Evolutionary conservation across 371 early-diverging fungal species (phyloP), one percentile per base, ranked within the genome.

Genomic region (Parasitella parasitica): DNA sequence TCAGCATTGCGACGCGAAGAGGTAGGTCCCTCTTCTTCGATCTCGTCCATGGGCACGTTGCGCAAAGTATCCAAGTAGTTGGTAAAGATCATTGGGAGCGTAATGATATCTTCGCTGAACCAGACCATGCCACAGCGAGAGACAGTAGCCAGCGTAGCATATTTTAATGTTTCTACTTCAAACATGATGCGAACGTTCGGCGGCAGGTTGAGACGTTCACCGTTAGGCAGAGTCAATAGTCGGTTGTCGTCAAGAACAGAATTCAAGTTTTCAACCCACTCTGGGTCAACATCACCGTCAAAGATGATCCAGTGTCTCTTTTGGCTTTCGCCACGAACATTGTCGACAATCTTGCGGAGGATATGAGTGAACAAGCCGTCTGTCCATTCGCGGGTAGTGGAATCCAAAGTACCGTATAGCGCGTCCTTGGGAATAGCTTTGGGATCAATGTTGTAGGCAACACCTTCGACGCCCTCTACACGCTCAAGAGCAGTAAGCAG

Each of bases 211-310:
- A 99, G 83, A 64, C 99, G 95, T 85, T 99, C 99, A 67, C 99
- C 99, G 71, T 98, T 99, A 12, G 97, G 98, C 64, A 99, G 70
- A 2, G 99, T 99, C 59, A 99, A 78, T 57, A 97, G 75, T 64
- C 91, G 90, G 80, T 99, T 98, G 80, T 99, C 99, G 67, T 98
- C 99, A 37, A 99, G 83, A 4, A 99, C 98, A 48, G 91, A 92
- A 82, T 99, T 99, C 69, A 99, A 89, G 75, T 99, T 99, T 78
- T 99, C 99, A 39, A 99, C 97, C 99, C 99, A 99, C 70, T 97
- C 97, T 15, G 99, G 98, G 81, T 99, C 98, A 30, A 99, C 96
- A 81, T 97, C 98, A 67, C 99, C 98, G 78, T 99, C 99, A 78
- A 99, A 99, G 30, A 99, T 89, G 65, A 99, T 98, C 99, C 99